Evolutionary conservation across 805 yeast species (phyloP).

Genomic region (Saccharomyces kudriavzevii): DNA sequence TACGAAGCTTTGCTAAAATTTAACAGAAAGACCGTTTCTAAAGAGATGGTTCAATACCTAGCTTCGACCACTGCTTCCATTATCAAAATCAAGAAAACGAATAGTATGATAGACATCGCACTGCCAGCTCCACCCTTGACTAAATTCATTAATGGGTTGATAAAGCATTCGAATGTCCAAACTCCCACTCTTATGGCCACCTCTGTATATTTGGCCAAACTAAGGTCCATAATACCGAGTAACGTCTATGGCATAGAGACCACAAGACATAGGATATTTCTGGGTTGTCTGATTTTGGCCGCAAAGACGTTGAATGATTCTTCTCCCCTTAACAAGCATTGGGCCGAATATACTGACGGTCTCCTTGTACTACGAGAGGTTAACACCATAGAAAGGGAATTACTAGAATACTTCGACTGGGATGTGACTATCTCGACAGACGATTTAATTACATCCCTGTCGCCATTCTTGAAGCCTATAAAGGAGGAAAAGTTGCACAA

Average conservation of each 20-base stretch:
- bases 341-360: constrained; percentile 91
- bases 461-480: constrained; percentile 71
- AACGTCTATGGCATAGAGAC: constrained; percentile 88
- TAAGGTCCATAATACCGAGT: constrained; percentile 70
- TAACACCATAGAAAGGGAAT: constrained; percentile 84
- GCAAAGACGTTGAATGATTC: constrained; percentile 91
- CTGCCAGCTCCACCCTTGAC: constrained; percentile 39
- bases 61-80: constrained; percentile 23
- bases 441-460: constrained; percentile 61
- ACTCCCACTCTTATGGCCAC: constrained; percentile 93
- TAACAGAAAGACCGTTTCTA: constrained; percentile 21
- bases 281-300: constrained; percentile 83
- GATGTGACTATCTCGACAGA: constrained; percentile 60
- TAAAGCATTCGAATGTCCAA: constrained; percentile 82
- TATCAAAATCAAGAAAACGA: constrained; percentile 14
- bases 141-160: constrained; percentile 62
- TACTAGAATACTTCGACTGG: constrained; percentile 80
- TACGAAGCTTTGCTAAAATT: constrained; percentile 24
- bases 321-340: constrained; percentile 90
- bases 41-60: constrained; percentile 25
- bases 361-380: constrained; percentile 69
- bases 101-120: constrained; percentile 10
- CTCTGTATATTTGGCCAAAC: constrained; percentile 68
- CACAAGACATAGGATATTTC: constrained; percentile 84
- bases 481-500: constrained; percentile 33